Evolutionary conservation across 805 yeast species (phyloP), one percentile per base, ranked within the genome.

Genomic region (Phaffomyces thermotolerans): DNA sequence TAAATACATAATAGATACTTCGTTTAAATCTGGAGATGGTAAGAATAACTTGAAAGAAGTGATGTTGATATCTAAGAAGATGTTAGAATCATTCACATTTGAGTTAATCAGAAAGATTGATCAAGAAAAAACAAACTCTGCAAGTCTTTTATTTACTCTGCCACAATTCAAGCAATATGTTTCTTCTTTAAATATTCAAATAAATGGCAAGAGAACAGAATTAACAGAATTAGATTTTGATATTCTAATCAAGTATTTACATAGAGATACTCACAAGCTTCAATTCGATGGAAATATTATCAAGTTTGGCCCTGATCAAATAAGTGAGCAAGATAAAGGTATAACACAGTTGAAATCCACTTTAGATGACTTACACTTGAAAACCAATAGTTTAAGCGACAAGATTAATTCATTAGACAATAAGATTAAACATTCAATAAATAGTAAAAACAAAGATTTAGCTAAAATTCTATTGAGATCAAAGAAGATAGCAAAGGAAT

Each of bases 381-480:
- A 37, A 46, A 59, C 38, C 24, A 53, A 30, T 45, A 60, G 54
- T 37, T 39, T 46, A 40, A 58, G 43, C 30, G 51, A 31, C 23
- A 53, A 53, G 43, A 53, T 45, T 34, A 56, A 43, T 38, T 48
- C 34, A 25, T 48, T 37, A 8, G 51, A 40, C 24, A 15, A n/a
- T 8, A 51, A 47, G 36, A 51, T 43, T n/a, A 56, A 44, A 46
- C 48, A 27, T n/a, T 58, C 55, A 30, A 47, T 51, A 37, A 51
- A 47, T 42, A 39, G 37, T 8, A 53, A 46, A 43, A 56, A 43
- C 48, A 64, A 41, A 49, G 54, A 52, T 41, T 49, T 61, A 10
- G 67, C 69, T 18, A 54, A 53, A 42, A 62, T 58, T 39, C 54
- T 65, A 20, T 46, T 69, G 25, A 62, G 62, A 38, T 60, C 68